Conservation (phyloP, 805 yeast genomes). For the Pichia ethanolica region DNA sequence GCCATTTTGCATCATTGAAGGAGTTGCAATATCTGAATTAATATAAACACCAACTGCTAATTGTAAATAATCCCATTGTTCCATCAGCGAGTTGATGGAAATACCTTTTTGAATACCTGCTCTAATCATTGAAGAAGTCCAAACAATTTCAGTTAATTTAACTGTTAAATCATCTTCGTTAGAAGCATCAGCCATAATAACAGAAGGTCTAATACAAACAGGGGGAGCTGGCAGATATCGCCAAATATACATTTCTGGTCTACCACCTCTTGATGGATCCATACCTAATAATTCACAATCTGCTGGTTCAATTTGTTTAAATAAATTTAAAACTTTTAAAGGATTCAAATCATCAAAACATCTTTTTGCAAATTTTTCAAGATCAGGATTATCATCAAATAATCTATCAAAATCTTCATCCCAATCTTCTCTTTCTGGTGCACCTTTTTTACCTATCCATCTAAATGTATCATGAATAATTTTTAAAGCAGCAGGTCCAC, state of each 20-base stretch:
- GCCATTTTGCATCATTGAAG: conserved; percentile 62
- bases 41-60: conserved; percentile 95
- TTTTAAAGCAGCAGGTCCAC: conserved; percentile 88
- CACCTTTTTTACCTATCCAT: conserved; percentile 86
- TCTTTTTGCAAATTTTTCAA: conserved; percentile 78
- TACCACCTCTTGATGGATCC: conserved; percentile 77
- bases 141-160: conserved; percentile 90
- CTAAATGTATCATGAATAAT: conserved; percentile 93
- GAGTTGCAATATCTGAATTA: conserved; percentile 87
- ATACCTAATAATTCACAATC: conserved; percentile 93
- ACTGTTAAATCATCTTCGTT: conserved; percentile 98
- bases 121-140: conserved; percentile 90
- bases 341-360: conserved; percentile 94
- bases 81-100: conserved; percentile 88
- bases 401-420: conserved; percentile 79
- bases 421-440: conserved; percentile 81
- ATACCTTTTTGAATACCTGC: conserved; percentile 96
- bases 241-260: conserved; percentile 97
- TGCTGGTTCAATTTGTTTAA: conserved; percentile 74
- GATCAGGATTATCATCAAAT: conserved; percentile 69
- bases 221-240: conserved; percentile 98
- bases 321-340: conserved; percentile 74
- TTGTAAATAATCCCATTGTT: conserved; percentile 97
- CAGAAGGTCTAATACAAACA: conserved; percentile 96
- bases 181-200: conserved; percentile 80